Evolutionary conservation across 306 rosid genomes (phyloP), one percentile per base, ranked within the genome.

Genomic region (Chamaecrista fasciculata): DNA sequence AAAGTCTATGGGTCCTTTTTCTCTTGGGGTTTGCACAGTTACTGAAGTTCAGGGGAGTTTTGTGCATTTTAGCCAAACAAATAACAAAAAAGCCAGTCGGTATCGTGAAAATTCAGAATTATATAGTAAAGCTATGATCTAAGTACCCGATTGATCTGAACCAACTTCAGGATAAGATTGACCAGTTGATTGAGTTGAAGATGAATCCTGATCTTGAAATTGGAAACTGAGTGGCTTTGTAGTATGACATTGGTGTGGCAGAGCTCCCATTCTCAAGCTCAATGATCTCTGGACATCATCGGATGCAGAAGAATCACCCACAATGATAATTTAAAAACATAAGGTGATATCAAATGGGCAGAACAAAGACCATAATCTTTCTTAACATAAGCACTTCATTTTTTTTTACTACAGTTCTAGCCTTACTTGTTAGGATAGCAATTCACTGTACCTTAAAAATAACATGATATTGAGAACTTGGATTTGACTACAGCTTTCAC

Each of bases 151-250:
- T 53, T 78, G 77, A 8, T 75, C 49, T 2, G 91, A 78, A 78
- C 73, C 81, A 16, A 66, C 78, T 81, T 82, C 82, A 1, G 82
- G 40, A 60, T 76, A 76, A 26, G 92, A 84, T 47, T 84, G 83
- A 64, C 79, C 77, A 4, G 87, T 80, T 4, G 87, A 89, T 70
- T 84, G 96, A 81, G 87, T 69, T 49, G 96, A 83, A 52, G 89
- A 77, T 4, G 90, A 89, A 59, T 86, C 88, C 56, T 81, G 89
- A 8, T 86, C 92, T 49, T 75, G 96, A 71, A 77, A 68, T 34
- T 70, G 84, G 55, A 81, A 77, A 61, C 42, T 73, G 57, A 76
- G 53, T 53, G 80, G 76, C 81, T 75, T 81, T 28, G 80, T 63
- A 62, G 81, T 77, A 4, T 77, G 83, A 40, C 34, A 25, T 62